These are phyloP conservation scores for Xanthoconium purpureum DNA, from an alignment of 768 basidiomycete species.

Conservation along the genomic window DNA sequence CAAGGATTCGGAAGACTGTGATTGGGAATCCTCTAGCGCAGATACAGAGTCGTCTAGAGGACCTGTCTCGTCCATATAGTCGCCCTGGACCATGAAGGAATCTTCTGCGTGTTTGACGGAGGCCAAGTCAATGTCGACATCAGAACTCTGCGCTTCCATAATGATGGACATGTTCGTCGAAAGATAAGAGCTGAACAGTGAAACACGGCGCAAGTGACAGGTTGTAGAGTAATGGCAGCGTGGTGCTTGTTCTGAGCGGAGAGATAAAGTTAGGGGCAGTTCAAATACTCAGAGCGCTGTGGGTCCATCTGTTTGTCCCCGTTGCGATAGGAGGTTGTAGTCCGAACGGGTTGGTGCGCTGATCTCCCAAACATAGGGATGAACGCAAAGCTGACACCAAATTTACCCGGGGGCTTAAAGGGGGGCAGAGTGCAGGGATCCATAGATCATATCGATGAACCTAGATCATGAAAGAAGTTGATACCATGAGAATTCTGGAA, in stretches of 20 bases:
- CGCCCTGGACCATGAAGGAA: conserved; percentile 6
- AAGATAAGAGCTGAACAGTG: not conserved
- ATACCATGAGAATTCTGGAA: not conserved
- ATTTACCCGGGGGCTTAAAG: not conserved
- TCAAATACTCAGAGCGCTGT: conserved; percentile 11
- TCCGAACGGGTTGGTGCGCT: not conserved
- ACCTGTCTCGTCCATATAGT: not conserved
- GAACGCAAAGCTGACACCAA: conserved; percentile 21
- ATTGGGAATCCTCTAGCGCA: conserved; percentile 10
- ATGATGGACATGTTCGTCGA: conserved; percentile 14
- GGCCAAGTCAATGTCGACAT: conserved; percentile 6
- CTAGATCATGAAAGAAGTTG: conserved; percentile 10
- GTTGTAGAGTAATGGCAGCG: not conserved
- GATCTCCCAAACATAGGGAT: conserved; percentile 20
- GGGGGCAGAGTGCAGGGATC: not conserved
- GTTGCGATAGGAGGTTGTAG: not conserved
- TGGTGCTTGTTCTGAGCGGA: not conserved
- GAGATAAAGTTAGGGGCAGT: not conserved
- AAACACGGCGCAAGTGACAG: not conserved
- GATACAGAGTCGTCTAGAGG: not conserved
- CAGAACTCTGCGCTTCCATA: conserved; percentile 11
- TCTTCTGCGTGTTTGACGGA: conserved; percentile 7
- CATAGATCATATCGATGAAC: conserved; percentile 8
- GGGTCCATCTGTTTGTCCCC: conserved; percentile 16
- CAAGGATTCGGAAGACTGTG: conserved; percentile 22